These are phyloP conservation scores for Stachybotrys elegans DNA, from an alignment of 2,329 filamentous ascomycete genomes.

Conservation along the genomic window DNA sequence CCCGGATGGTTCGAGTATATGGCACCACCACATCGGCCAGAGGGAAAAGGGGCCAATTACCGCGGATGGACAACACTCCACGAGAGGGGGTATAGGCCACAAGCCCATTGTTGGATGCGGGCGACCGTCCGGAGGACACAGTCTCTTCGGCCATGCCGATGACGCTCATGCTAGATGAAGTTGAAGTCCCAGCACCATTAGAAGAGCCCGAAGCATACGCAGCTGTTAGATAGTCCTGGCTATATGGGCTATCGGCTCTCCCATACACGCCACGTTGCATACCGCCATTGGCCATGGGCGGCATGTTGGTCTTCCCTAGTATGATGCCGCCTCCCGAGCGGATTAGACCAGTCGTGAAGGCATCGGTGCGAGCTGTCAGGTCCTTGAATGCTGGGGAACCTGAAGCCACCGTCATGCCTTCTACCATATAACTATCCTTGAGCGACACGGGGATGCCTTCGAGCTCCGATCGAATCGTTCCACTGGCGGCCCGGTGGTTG, in stretches of 20 bases:
- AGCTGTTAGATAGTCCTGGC: constrained; percentile 44
- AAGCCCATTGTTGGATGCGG: constrained; percentile 51
- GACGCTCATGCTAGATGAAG: constrained; percentile 42
- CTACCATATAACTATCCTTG: constrained; percentile 53
- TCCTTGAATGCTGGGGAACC: constrained; percentile 50
- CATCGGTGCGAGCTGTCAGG: constrained; percentile 46
- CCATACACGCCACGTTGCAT: constrained; percentile 54
- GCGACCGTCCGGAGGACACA: constrained; percentile 50
- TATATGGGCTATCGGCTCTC: constrained; percentile 52
- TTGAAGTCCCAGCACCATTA: constrained; percentile 48
- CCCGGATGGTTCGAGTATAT: constrained; percentile 43
- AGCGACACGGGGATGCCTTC: constrained; percentile 54
- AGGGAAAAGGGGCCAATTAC: constrained; percentile 50
- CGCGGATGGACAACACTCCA: constrained; percentile 44
- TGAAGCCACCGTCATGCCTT: constrained; percentile 45
- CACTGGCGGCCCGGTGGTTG: constrained; percentile 13
- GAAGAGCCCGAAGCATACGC: constrained; percentile 54
- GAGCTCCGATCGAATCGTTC: constrained; percentile 20
- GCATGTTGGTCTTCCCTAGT: constrained; percentile 51
- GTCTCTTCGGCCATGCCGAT: constrained; percentile 52
- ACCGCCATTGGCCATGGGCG: constrained; percentile 52
- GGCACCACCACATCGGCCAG: constrained; percentile 52
- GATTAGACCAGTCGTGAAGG: constrained; percentile 42
- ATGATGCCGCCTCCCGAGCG: constrained; percentile 27
- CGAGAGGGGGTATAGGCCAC: constrained; percentile 52